Evolutionary conservation across 768 basidiomycete genomes (phyloP).

Genomic region (Amylocystis lapponica): DNA sequence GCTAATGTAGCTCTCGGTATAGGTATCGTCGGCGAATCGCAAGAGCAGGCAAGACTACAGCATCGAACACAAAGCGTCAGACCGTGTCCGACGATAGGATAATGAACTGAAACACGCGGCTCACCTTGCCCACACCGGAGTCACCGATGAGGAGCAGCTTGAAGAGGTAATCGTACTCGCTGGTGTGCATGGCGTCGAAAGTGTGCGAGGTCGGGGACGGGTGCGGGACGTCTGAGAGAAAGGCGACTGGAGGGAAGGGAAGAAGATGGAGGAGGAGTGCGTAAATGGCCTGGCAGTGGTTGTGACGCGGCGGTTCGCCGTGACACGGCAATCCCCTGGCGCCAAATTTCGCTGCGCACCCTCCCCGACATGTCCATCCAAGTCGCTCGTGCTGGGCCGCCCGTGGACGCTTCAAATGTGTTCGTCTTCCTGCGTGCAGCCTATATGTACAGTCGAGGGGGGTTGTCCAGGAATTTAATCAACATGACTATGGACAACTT

Average conservation of each 20-base stretch:
- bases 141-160: slow-evolving; percentile 93
- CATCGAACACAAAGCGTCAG: slow-evolving; percentile 1
- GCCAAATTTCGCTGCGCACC: neutral
- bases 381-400: too few relatives aligned
- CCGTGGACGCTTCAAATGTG: too few relatives aligned
- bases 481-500: too few relatives aligned
- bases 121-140: slow-evolving; percentile 91
- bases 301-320: slow-evolving; percentile 23
- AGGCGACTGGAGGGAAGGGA: slow-evolving; percentile 17
- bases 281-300: slow-evolving; percentile 25
- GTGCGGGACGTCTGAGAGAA: too few relatives aligned
- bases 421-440: too few relatives aligned
- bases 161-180: slow-evolving; percentile 95
- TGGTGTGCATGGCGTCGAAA: slow-evolving; percentile 67
- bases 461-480: too few relatives aligned
- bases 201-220: too few relatives aligned
- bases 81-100: neutral
- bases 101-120: slow-evolving; percentile 1
- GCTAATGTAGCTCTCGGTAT: slow-evolving; percentile 95
- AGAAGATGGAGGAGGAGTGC: slow-evolving; percentile 26
- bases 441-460: too few relatives aligned
- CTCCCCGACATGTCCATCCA: neutral
- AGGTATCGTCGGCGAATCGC: slow-evolving; percentile 94
- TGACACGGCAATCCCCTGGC: slow-evolving; percentile 20
- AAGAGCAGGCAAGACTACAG: slow-evolving; percentile 82